phyloP scores from a whole-genome alignment of 169 alveolate species.

The Cryptosporidium sp. region DNA sequence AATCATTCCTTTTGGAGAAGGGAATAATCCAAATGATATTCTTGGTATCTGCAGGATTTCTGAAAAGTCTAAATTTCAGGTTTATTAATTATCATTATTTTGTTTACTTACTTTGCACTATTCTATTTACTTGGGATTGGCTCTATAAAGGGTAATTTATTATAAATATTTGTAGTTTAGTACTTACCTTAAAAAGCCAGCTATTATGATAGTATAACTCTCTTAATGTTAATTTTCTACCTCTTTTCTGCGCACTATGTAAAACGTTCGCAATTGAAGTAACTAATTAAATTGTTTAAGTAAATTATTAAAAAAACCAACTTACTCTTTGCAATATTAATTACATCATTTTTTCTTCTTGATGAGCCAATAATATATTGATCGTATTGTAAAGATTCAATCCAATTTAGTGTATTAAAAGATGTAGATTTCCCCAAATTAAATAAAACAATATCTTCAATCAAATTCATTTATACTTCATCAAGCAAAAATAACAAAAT shows the following conservation, averaged over 20 bases:
- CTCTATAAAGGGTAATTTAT: slow-evolving; percentile 3
- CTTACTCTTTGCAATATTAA: slow-evolving; percentile 55
- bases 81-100: background rate
- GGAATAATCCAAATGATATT: slow-evolving; percentile 47
- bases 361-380: background rate
- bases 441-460: slow-evolving; percentile 39
- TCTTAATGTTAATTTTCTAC: slow-evolving; percentile 43
- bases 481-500: background rate
- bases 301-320: background rate
- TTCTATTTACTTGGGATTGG: slow-evolving; percentile 44
- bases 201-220: slow-evolving; percentile 48
- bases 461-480: slow-evolving; percentile 23
- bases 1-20: slow-evolving; percentile 73
- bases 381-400: background rate
- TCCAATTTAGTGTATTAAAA: slow-evolving; percentile 31
- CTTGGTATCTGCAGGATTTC: slow-evolving; percentile 39
- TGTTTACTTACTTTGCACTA: slow-evolving; percentile 48
- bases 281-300: background rate
- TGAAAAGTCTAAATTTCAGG: slow-evolving; percentile 9
- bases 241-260: slow-evolving; percentile 21
- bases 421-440: slow-evolving; percentile 9
- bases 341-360: slow-evolving; percentile 16
- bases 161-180: background rate
- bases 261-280: slow-evolving; percentile 45
- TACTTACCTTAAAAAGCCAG: slow-evolving; percentile 54